These are phyloP conservation scores for Nadsonia starkeyi-henricii DNA, from an alignment of 1,139 yeast species.

Conservation along the genomic window DNA sequence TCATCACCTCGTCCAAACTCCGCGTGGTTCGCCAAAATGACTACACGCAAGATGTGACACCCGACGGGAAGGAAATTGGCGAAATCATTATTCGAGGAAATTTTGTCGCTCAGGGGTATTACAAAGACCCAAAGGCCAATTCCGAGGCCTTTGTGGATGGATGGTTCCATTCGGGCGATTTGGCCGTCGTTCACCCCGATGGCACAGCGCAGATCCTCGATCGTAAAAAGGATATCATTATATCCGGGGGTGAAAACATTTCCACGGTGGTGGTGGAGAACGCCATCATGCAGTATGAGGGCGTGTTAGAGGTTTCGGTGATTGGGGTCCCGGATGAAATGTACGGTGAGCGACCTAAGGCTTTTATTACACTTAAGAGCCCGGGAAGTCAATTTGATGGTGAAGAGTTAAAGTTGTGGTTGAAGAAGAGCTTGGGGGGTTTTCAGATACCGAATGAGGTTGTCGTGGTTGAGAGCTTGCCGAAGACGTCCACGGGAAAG, in stretches of 20 bases:
- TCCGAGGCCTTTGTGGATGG: slow-evolving; percentile 44
- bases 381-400: slow-evolving; percentile 10
- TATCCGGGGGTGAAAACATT: slow-evolving; percentile 70
- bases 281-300: slow-evolving; percentile 34
- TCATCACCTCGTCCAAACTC: slow-evolving; percentile 27
- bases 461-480: slow-evolving; percentile 19
- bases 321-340: slow-evolving; percentile 25
- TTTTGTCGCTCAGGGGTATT: slow-evolving; percentile 48
- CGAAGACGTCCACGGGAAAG: slow-evolving; percentile 28
- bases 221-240: slow-evolving; percentile 68
- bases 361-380: slow-evolving; percentile 19
- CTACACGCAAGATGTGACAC: slow-evolving; percentile 33
- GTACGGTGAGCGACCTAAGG: slow-evolving; percentile 26
- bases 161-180: slow-evolving; percentile 74
- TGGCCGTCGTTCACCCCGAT: slow-evolving; percentile 43
- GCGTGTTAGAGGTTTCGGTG: slow-evolving; percentile 25
- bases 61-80: slow-evolving; percentile 24
- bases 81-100: slow-evolving; percentile 26
- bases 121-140: slow-evolving; percentile 43
- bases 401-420: slow-evolving; percentile 15
- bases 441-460: slow-evolving; percentile 24
- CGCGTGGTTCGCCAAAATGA: slow-evolving; percentile 38
- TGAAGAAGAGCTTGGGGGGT: slow-evolving; percentile 21
- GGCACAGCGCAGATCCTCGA: slow-evolving; percentile 55
- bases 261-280: slow-evolving; percentile 68